phyloP scores from a whole-genome alignment of 1,284 basidiomycete genomes.

The Cryptococcus sp. region DNA sequence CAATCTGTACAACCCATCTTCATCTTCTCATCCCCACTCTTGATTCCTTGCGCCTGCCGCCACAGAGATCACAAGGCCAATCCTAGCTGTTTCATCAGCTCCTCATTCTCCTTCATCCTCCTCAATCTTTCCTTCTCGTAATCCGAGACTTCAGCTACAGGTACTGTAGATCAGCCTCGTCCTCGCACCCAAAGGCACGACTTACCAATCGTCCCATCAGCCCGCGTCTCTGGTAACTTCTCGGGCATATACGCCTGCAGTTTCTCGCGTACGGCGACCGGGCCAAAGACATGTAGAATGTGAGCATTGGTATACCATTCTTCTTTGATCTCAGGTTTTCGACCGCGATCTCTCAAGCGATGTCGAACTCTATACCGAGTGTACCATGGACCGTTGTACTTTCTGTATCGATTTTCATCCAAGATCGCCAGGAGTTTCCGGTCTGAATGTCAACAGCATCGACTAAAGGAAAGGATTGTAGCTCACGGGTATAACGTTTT shows the following conservation, averaged over 20 bases:
- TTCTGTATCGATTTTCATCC: too few species aligned
- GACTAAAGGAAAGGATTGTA: too few species aligned
- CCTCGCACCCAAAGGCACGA: not conserved
- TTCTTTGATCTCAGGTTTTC: slow-evolving; percentile 15
- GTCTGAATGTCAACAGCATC: too few species aligned
- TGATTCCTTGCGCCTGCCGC: too few species aligned
- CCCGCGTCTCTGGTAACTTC: not conserved
- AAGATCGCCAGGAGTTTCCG: too few species aligned
- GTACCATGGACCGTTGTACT: too few species aligned
- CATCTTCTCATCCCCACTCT: too few species aligned
- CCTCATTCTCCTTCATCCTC: slow-evolving; percentile 20
- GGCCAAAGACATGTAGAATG: slow-evolving; percentile 7
- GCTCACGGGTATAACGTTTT: too few species aligned
- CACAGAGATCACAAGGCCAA: too few species aligned
- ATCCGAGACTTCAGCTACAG: slow-evolving; percentile 5
- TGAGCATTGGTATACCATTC: slow-evolving; percentile 19
- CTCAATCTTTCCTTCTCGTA: slow-evolving; percentile 18
- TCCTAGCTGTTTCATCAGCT: slow-evolving; percentile 17
- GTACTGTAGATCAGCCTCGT: not conserved
- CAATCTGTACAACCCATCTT: too few species aligned
- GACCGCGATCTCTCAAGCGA: too few species aligned
- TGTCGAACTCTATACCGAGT: too few species aligned
- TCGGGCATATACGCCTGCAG: not conserved
- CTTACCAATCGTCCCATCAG: not conserved
- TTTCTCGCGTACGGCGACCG: not conserved